Evolutionary conservation across 1,284 basidiomycete genomes (phyloP).

Genomic region (Ustilago curta): DNA sequence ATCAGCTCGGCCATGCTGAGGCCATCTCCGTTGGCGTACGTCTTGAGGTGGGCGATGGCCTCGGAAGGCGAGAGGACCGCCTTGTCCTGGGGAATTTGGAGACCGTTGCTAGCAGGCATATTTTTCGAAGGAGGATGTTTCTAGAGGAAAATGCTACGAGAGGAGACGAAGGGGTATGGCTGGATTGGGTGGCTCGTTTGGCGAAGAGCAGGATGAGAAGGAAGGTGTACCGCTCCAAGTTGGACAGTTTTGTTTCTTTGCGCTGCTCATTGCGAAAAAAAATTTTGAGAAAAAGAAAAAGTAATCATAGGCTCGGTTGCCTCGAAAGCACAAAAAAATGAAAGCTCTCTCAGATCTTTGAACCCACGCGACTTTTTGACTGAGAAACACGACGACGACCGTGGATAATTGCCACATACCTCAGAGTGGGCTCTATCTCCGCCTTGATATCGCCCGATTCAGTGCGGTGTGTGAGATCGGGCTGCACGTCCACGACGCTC

Average conservation of each 20-base stretch:
- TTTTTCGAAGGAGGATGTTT: constrained; percentile 1
- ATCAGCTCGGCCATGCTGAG: constrained; percentile 88
- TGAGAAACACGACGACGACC: constrained; percentile 5
- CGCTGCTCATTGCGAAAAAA: constrained; percentile 5
- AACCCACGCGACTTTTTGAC: constrained; percentile 15
- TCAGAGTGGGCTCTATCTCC: constrained; percentile 6
- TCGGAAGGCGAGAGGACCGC: constrained; percentile 56
- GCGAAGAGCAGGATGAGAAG: constrained; percentile 38
- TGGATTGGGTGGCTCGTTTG: constrained; percentile 45
- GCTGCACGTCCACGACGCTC: not conserved
- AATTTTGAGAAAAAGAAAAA: constrained; percentile 4
- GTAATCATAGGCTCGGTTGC: not conserved
- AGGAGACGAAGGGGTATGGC: constrained; percentile 23
- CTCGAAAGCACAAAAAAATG: no score
- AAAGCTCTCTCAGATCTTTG: not conserved
- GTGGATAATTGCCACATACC: not conserved
- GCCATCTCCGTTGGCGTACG: constrained; percentile 85
- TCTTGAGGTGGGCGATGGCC: constrained; percentile 64
- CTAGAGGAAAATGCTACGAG: not conserved
- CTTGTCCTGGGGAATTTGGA: constrained; percentile 37
- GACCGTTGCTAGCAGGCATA: constrained; percentile 42
- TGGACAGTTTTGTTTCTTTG: constrained; percentile 15
- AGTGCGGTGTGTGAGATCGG: not conserved
- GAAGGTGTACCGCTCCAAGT: constrained; percentile 6
- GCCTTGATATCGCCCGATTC: not conserved